phyloP scores from a whole-genome alignment of 2,329 filamentous ascomycete species.

The Aspergillus niger region DNA sequence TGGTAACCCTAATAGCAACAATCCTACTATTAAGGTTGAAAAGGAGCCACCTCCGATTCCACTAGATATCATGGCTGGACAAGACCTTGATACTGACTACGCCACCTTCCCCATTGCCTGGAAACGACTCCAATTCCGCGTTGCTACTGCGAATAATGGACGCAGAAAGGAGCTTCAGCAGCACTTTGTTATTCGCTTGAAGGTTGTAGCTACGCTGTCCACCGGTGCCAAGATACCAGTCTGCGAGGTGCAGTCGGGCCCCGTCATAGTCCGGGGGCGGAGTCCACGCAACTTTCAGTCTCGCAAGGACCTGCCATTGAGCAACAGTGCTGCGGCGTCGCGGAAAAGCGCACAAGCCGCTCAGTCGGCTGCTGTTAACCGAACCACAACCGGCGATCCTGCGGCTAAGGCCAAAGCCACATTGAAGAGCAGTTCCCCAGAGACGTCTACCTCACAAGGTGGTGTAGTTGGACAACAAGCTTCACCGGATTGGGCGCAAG shows the following conservation, averaged over 20 bases:
- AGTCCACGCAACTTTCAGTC: constrained; percentile 95
- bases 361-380: constrained; percentile 33
- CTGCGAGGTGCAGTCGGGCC: constrained; percentile 81
- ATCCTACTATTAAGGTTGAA: constrained; percentile 62
- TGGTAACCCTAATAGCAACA: constrained; percentile 12
- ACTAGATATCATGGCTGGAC: constrained; percentile 65
- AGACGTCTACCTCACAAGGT: constrained; percentile 34
- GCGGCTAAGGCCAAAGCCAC: constrained; percentile 33
- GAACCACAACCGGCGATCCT: constrained; percentile 35
- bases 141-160: constrained; percentile 94
- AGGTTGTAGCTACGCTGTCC: constrained; percentile 78
- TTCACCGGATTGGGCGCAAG: constrained; percentile 41
- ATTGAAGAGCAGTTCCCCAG: constrained; percentile 39
- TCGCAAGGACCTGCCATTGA: constrained; percentile 85
- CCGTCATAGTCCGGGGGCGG: constrained; percentile 89
- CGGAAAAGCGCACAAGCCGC: constrained; percentile 64
- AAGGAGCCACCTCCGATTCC: constrained; percentile 85
- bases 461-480: constrained; percentile 29
- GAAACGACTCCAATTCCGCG: constrained; percentile 90
- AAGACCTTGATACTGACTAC: constrained; percentile 76
- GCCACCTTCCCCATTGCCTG: constrained; percentile 91
- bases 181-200: constrained; percentile 88
- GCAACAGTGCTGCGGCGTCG: constrained; percentile 75
- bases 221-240: constrained; percentile 81
- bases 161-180: constrained; percentile 93